These are phyloP conservation scores for Fusarium secorum DNA, from an alignment of 2,329 filamentous ascomycete genomes.

Conservation along the genomic window DNA sequence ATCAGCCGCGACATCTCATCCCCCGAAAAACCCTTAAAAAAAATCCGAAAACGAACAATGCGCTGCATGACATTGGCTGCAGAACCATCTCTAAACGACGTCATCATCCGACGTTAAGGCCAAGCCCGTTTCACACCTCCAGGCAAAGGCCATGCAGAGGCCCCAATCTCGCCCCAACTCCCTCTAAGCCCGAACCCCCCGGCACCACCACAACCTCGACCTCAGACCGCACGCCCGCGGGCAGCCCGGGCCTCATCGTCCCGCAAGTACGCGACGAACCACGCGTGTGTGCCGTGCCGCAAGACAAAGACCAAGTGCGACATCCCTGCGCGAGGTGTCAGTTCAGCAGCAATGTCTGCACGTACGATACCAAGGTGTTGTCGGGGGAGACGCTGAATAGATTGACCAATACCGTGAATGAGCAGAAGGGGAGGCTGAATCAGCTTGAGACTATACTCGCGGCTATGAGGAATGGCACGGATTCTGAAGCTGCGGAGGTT, in stretches of 20 bases:
- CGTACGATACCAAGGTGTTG: slow-evolving; percentile 9
- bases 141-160: slow-evolving; percentile 1
- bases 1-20: background rate
- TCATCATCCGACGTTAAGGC: background rate
- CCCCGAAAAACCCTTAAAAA: background rate
- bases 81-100: slow-evolving; percentile 2
- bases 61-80: background rate
- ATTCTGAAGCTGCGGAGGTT: slow-evolving; percentile 16
- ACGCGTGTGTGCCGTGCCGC: slow-evolving; percentile 10
- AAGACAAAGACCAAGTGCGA: slow-evolving; percentile 21
- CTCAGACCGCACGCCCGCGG: background rate
- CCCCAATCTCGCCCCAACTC: slow-evolving; percentile 10
- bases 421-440: slow-evolving; percentile 12
- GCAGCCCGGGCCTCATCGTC: background rate
- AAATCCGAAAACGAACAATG: background rate
- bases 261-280: slow-evolving; percentile 9
- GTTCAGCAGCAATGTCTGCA: background rate
- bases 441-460: slow-evolving; percentile 21
- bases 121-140: background rate
- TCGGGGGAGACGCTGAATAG: slow-evolving; percentile 18
- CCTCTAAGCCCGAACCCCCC: background rate
- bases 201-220: background rate
- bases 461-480: slow-evolving; percentile 5
- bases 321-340: slow-evolving; percentile 5
- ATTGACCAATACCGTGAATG: slow-evolving; percentile 4